Evolutionary conservation across 768 basidiomycete genomes (phyloP).

Genomic region (Floccularia luteovirens): DNA sequence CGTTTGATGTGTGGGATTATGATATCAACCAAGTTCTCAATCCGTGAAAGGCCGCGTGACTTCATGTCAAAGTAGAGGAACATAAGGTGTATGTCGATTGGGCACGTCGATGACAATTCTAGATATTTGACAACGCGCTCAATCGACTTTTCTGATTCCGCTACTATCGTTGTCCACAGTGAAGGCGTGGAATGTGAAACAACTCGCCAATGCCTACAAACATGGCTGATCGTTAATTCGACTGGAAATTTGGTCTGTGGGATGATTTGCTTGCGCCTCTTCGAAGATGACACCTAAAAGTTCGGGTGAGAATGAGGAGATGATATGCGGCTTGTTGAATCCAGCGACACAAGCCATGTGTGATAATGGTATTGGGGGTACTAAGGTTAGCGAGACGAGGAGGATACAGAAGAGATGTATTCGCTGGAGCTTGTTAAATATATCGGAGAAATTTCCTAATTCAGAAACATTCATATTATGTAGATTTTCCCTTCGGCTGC

Average conservation of each 20-base stretch:
- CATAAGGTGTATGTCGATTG: conserved; percentile 21
- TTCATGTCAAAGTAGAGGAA: conserved; percentile 16
- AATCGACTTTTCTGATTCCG: conserved; percentile 18
- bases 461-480: no score
- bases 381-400: no score
- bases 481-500: no score
- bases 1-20: conserved; percentile 13
- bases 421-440: no score
- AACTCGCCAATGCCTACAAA: conserved; percentile 32
- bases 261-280: conserved; percentile 12
- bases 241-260: conserved; percentile 16
- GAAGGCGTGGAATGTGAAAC: conserved; percentile 23
- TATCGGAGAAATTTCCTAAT: no score
- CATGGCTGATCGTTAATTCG: conserved; percentile 32
- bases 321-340: no score
- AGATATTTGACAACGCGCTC: conserved; percentile 18
- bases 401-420: no score
- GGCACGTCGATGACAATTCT: conserved; percentile 18
- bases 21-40: conserved; percentile 13
- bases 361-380: no score
- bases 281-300: conserved; percentile 20
- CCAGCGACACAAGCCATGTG: no score
- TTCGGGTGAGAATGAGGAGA: conserved; percentile 18
- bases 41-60: conserved; percentile 4
- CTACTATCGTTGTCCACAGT: conserved; percentile 31